Evolutionary conservation across 129 eudicot genomes (phyloP), one percentile per base, ranked within the genome.

Genomic region (Flaveria robusta): DNA sequence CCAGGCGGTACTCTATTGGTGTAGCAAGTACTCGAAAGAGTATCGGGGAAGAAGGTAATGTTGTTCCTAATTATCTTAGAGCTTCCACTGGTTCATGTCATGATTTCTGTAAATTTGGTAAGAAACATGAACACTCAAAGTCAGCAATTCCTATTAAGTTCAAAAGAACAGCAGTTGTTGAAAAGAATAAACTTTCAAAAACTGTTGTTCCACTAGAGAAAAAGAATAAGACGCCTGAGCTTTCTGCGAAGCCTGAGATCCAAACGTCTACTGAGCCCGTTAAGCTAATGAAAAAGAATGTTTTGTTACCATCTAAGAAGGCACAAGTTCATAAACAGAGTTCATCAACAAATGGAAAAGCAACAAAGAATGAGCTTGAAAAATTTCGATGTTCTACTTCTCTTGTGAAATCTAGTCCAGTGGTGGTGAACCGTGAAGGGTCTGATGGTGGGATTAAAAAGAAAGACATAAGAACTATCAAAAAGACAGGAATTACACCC

Each of bases 71-170:
- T 84, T 86, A 91, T 86, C 97, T 91, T 54, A 82, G 97, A 86
- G 92, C 93, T 71, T 89, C 96, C 37, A 87, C 96, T 59, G 99
- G 99, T 62, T 94, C 99, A 45, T 87, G 99, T 78, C 94, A 86
- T 78, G 99, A 91, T 81, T 80, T 89, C 65, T 94, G 99, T 78
- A 91, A 91, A 77, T 89, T 71, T 63, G 96, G 93, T 42, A 79
- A 68, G 56, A 81, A 85, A 66, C 75, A 80, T 20, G 79, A 80
- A 67, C 34, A 55, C 4, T 56, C 70, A 10, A 80, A 80, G 75
- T 74, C 83, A 3, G 13, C 46, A 10, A 58, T 74, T 20, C 71
- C 84, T 15, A 12, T 74, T 29, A 74, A 58, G 75, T 80, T 80
- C 43, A 80, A 80, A 74, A 56, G 75, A 67, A 52, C 66, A 67